Evolutionary conservation across 768 basidiomycete genomes (phyloP).

Genomic region (Russula griseocarnosa): DNA sequence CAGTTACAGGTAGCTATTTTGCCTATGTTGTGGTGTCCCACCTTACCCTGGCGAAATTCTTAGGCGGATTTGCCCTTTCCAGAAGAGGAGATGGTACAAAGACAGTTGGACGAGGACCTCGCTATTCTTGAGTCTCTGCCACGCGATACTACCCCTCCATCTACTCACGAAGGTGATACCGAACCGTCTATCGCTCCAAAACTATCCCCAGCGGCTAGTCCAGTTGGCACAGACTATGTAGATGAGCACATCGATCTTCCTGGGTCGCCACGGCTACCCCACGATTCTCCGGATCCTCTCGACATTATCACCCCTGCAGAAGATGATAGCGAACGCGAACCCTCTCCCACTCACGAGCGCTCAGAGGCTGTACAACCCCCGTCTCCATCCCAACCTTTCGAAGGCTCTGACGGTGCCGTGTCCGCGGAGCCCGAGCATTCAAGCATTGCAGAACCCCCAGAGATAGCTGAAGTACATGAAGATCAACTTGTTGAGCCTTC

Average conservation of each 20-base stretch:
- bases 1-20: constrained; percentile 17
- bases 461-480: constrained; percentile 1
- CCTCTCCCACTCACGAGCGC: background rate
- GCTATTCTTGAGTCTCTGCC: constrained; percentile 4
- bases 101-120: constrained; percentile 17
- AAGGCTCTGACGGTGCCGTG: background rate
- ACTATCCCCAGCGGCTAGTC: constrained; percentile 16
- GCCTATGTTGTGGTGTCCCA: background rate
- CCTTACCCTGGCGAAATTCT: background rate
- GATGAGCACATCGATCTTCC: constrained; percentile 12
- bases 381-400: background rate
- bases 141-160: background rate
- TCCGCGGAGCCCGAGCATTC: constrained; percentile 1
- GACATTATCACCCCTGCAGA: constrained; percentile 20
- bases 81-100: constrained; percentile 19
- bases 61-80: background rate
- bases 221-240: constrained; percentile 3
- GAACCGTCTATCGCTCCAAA: background rate
- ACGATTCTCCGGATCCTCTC: constrained; percentile 22
- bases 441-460: background rate
- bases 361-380: background rate
- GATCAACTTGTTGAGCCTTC: constrained; percentile 5
- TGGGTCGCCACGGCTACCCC: constrained; percentile 1
- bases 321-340: constrained; percentile 4
- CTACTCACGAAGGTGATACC: constrained; percentile 5